Percentiles rank a stretch among this genome's conserved stretches.
phyloP scores from a whole-genome alignment of 1,284 basidiomycete genomes.

The Cystobasidiaceae sp. region DNA sequence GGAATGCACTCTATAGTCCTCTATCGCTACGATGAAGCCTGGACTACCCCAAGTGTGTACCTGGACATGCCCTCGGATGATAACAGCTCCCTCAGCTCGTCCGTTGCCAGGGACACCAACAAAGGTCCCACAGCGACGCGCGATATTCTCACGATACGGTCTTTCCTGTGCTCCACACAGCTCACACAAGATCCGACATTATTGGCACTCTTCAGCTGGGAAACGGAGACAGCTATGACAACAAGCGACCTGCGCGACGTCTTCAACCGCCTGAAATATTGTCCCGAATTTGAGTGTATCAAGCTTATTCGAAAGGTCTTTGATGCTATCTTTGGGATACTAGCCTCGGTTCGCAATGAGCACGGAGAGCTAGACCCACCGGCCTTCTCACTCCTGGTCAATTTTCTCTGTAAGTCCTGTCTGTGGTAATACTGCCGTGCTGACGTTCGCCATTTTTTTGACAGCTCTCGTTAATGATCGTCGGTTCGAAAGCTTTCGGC shows the following conservation, averaged over 20 bases:
- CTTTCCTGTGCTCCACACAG: constrained; percentile 84
- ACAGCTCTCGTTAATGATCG: constrained; percentile 78
- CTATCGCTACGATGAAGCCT: constrained; percentile 57
- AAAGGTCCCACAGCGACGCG: constrained; percentile 60
- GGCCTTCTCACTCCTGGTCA: constrained; percentile 85
- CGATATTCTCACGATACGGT: constrained; percentile 75
- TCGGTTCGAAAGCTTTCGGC: constrained; percentile 91
- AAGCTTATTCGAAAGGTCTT: constrained; percentile 82
- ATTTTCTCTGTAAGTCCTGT: constrained; percentile 53
- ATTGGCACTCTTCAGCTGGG: constrained; percentile 78
- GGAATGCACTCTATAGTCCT: constrained; percentile 79
- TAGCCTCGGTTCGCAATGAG: constrained; percentile 69
- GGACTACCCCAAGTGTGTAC: constrained; percentile 51
- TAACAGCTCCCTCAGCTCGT: constrained; percentile 44
- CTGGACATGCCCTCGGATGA: constrained; percentile 48
- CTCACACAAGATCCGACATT: constrained; percentile 89
- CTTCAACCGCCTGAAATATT: constrained; percentile 62
- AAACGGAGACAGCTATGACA: constrained; percentile 56
- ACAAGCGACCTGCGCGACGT: constrained; percentile 64
- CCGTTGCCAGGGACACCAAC: constrained; percentile 62
- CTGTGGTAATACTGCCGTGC: too few species aligned
- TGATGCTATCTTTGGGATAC: constrained; percentile 85
- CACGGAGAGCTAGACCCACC: constrained; percentile 74
- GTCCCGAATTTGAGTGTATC: constrained; percentile 58
- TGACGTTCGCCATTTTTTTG: constrained; percentile 46